Evolutionary conservation across 345 rosid species (phyloP), one percentile per base, ranked within the genome.

Genomic region (Rhizophora apiculata): DNA sequence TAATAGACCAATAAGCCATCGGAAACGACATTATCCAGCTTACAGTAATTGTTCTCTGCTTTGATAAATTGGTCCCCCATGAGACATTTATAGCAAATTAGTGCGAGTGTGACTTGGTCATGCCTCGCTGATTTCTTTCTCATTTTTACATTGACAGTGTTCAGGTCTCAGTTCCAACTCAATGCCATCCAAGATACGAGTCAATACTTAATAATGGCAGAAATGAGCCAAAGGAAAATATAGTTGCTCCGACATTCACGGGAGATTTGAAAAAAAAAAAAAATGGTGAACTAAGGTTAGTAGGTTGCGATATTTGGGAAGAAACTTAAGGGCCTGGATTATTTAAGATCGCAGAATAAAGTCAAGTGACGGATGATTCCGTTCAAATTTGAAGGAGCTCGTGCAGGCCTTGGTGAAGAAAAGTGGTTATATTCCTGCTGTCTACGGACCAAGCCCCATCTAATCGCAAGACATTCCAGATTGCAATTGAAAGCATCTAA

Each of bases 331-430:
- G 63, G 58, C 68, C 2, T 71, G 75, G 65, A 67, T 60, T 6
- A 52, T 52, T 36, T 63, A 30, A 56, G 53, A 55, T 18, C 34
- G 74, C 63, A 52, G 64, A 69, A 71, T 73, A 79, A 73, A 80
- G 78, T 76, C 77, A 72, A 74, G 74, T 64, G 73, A 78, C 34
- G 5, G 34, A 31, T 74, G 78, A 84, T 82, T 65, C 71, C 76
- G 69, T 78, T 73, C 71, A 60, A 55, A 48, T 71, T 71, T 80
- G 66, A 80, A 79, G 82, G 11, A 73, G 78, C 82, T 76, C 78
- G 77, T 75, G 88, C 81, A 51, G 53, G 11, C 84, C 78, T 69
- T 67, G 68, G 68, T 77, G 74, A 48, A 19, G 15, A 21, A 21
- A 34, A 51, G 60, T 21, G 60, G 16, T 18, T 32, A 8, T 55